Evolutionary conservation across 805 yeast genomes (phyloP), one percentile per base, ranked within the genome.

Genomic region (Candida ascalaphidarum): DNA sequence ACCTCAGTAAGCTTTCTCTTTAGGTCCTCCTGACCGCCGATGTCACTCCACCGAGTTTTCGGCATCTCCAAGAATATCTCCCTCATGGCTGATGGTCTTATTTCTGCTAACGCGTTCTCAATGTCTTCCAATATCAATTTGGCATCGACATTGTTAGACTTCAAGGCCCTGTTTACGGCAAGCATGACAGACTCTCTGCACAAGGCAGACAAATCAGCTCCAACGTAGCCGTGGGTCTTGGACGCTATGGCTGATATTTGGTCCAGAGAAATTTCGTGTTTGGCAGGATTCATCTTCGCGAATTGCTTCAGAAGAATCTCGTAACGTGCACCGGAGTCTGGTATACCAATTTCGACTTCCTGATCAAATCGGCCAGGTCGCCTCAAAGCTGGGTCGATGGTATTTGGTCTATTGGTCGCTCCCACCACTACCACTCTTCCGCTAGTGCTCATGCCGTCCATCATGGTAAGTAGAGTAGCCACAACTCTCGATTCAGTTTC

Each of bases 31-130:
- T 92, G 97, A 3, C 99, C 99, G 10, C 97, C 97, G 44, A 92
- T 88, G 56, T 92, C 98, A 12, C 71, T 58, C 97, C 98, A 92
- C 35, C 72, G 68, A 1, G 88, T 94, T 44, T 84, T 83, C 7
- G 98, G 97, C 73, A 88, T 83, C 44, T 92, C 99, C 28, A 92
- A 61, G 32, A 86, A 79, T 29, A 89, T 83, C 51, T 92, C 98
- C 33, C 95, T 71, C 98, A 92, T 92, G 2, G 97, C 97, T 34
- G 95, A 81, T 2, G 98, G 97, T 28, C 94, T 67, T 2, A 92
- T 75, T n/a, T 82, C 88, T 1, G 74, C 55, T 49, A 86, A 54
- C 0, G 96, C 88, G 14, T 52, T 54, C 27, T 76, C 76, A n/a
- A 89, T 63, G 44, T 89, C 95, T 1, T 55, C 46, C 3, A 84